Percentiles rank a stretch among this genome's conserved stretches.
phyloP scores from a whole-genome alignment of 495 filamentous ascomycete genomes.

The Glarea lozoyensis region DNA sequence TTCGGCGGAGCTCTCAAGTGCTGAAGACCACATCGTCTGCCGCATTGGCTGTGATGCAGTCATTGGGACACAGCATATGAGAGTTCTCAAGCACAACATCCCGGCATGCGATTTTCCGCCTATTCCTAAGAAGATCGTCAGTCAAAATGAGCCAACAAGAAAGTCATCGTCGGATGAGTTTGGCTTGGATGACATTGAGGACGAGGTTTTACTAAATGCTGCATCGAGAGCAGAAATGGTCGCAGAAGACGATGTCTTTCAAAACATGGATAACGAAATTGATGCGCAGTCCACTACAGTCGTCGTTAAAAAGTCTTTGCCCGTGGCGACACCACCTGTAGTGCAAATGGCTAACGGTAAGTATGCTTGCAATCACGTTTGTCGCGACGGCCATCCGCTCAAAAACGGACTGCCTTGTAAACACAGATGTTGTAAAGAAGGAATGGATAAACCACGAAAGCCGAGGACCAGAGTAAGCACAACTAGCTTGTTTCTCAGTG shows the following conservation, averaged over 20 bases:
- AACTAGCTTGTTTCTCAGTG: not conserved
- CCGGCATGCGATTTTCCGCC: constrained; percentile 45
- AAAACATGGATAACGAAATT: constrained; percentile 36
- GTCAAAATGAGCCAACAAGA: too few relatives aligned
- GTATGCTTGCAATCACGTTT: constrained; percentile 82
- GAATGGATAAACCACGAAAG: constrained; percentile 69
- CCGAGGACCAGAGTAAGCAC: constrained; percentile 11
- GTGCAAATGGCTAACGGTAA: constrained; percentile 67
- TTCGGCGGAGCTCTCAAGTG: constrained; percentile 42
- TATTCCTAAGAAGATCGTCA: not conserved
- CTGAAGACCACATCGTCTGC: constrained; percentile 54
- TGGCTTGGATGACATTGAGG: constrained; percentile 46
- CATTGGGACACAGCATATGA: constrained; percentile 65
- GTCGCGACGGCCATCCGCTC: constrained; percentile 58
- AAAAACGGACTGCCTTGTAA: constrained; percentile 37
- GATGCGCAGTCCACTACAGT: constrained; percentile 14
- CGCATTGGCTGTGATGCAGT: constrained; percentile 85
- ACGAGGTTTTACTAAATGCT: constrained; percentile 43
- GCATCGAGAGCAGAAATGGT: constrained; percentile 10
- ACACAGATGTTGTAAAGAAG: constrained; percentile 85
- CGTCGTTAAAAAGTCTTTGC: constrained; percentile 16
- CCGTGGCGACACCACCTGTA: constrained; percentile 28
- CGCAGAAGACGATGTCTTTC: constrained; percentile 24
- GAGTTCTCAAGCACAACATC: constrained; percentile 53
- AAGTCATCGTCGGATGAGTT: too few relatives aligned